Evolutionary conservation across 352 stramenopile genomes (phyloP).

Genomic region (Globisporangium abappressorium): DNA sequence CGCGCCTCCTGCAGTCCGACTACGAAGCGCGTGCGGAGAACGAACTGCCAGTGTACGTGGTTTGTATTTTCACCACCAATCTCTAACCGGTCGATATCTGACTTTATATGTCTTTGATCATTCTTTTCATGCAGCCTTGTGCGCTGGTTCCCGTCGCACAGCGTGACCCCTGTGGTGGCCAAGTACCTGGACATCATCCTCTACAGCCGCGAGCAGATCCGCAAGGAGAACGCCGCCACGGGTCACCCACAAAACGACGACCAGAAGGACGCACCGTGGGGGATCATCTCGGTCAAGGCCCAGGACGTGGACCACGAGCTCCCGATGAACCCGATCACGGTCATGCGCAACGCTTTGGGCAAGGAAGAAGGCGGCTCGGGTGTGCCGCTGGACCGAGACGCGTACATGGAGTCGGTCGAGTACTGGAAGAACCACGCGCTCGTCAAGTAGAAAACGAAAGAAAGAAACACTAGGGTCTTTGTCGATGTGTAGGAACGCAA

Average conservation of each 20-base stretch:
- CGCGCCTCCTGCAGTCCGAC: constrained; percentile 88
- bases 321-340: constrained; percentile 98
- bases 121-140: constrained; percentile 37
- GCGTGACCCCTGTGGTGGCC: constrained; percentile 81
- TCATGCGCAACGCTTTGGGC: constrained; percentile 98
- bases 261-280: constrained; percentile 80
- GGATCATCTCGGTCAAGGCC: constrained; percentile 97
- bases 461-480: not conserved
- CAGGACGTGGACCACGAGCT: constrained; percentile 95
- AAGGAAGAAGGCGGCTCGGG: constrained; percentile 92
- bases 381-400: constrained; percentile 70
- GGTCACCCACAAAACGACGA: constrained; percentile 35
- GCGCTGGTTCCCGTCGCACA: constrained; percentile 92
- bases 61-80: not conserved
- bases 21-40: constrained; percentile 94
- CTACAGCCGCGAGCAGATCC: constrained; percentile 98
- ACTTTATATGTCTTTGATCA: not conserved
- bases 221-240: constrained; percentile 92
- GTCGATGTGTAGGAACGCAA: not conserved
- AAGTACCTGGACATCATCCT: constrained; percentile 98
- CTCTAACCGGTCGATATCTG: not conserved
- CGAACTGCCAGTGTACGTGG: constrained; percentile 91
- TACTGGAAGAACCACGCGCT: constrained; percentile 88
- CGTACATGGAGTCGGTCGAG: constrained; percentile 83
- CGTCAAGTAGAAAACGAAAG: constrained; percentile 51